Base-by-base conservation (phyloP, 352 stramenopile genomes). In the Phytophthora europaea region DNA sequence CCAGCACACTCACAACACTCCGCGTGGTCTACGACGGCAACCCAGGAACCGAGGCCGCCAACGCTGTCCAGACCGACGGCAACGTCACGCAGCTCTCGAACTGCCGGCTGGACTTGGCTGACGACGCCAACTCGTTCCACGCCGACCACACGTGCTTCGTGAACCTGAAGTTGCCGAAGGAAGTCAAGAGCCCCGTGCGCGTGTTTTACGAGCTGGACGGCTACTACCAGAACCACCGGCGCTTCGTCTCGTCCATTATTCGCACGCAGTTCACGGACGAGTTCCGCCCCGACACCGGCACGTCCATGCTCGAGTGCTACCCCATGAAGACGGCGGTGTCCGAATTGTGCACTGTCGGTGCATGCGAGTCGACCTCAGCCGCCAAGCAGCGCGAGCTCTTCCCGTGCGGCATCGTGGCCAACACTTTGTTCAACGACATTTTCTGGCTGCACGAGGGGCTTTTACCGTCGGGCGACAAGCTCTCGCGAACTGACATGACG, bases 391-490 rank as follows among this genome's bases (percentile, higher is more conserved):
- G 86, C 31, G 72, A 83, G 48, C 53, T 83, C 9, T 94, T 93
- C 31, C 87, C 87, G 15, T 94, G 87, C 48, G 87, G 87, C 40
- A 89, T 94, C 34, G 85, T 93, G 18, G 84, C 85, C 0, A 94
- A 91, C 75, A 93, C 84, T 52, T 87, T 94, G 83, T 94, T 94
- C 61, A 94, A 93, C 70, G 87, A 94, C 75, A 94, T 94, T 59
- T 92, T 93, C 68, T 94, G 87, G 85, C 79, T 94, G 59, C 87
- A 94, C 48, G 70, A 87, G 15, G 87, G 83, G 7, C 18, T 67
- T 6, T 56, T 94, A 40, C 85, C 85, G 13, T 75, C 70, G 0
- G 82, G 87, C 12, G 64, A 83, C 48, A 73, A 54, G 22, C 79
- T 94, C n/a, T 61, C 63, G 0, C 72, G 22, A 1, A 78, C 58